Conservation (phyloP, 2,329 filamentous ascomycete species). For the Aspergillus ochraceus region DNA sequence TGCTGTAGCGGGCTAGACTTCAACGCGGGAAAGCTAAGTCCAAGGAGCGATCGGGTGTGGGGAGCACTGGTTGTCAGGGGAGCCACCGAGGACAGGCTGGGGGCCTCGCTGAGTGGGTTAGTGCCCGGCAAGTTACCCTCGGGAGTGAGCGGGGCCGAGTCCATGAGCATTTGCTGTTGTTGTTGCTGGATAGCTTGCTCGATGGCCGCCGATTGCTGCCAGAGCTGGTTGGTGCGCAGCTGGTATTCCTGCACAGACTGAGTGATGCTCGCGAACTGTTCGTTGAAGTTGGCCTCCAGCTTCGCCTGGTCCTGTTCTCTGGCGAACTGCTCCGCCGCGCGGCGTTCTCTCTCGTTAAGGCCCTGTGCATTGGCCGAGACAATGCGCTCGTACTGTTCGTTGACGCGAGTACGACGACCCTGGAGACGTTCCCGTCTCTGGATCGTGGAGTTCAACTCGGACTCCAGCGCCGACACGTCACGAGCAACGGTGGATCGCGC, state of each 20-base stretch:
- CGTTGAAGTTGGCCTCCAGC: constrained; percentile 43
- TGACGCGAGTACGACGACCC: constrained; percentile 57
- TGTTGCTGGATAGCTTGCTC: constrained; percentile 48
- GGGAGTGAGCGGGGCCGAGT: constrained; percentile 54
- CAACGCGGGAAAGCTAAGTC: constrained; percentile 35
- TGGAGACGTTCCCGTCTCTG: constrained; percentile 62
- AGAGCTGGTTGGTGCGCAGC: constrained; percentile 42
- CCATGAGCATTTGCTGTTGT: constrained; percentile 45
- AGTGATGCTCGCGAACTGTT: constrained; percentile 43
- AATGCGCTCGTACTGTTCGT: constrained; percentile 62
- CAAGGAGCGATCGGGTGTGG: constrained; percentile 34
- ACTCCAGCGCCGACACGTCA: constrained; percentile 52
- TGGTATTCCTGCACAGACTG: constrained; percentile 47
- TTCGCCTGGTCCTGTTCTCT: constrained; percentile 48
- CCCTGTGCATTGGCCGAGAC: constrained; percentile 59
- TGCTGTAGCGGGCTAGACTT: constrained; percentile 38
- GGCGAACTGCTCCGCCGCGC: constrained; percentile 48
- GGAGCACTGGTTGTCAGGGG: constrained; percentile 30
- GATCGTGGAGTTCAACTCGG: constrained; percentile 53
- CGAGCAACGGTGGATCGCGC: constrained; percentile 54
- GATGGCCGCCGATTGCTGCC: constrained; percentile 44
- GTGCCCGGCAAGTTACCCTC: constrained; percentile 60
- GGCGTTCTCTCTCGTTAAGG: constrained; percentile 55
- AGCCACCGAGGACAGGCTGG: constrained; percentile 18
- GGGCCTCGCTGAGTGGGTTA: constrained; percentile 37